Percentiles rank a stretch among this genome's conserved stretches.
Conservation (phyloP, 768 basidiomycete species). For the Steccherinum ochraceum region DNA sequence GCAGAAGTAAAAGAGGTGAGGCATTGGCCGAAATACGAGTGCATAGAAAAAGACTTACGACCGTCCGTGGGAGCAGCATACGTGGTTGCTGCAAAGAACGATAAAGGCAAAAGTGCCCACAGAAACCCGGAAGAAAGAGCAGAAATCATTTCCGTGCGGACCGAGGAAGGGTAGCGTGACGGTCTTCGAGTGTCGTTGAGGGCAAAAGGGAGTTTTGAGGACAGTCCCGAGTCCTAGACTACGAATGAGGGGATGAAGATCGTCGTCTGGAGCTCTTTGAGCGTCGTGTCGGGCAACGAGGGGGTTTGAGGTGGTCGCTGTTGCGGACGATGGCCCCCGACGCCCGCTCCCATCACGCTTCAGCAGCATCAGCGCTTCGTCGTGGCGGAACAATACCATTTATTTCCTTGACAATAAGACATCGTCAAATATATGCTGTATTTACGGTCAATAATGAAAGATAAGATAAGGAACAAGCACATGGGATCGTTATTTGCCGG, state of each 20-base stretch:
- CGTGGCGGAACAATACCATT: not conserved
- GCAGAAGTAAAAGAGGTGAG: not conserved
- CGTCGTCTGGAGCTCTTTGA: too few relatives aligned
- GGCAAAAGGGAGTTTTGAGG: too few relatives aligned
- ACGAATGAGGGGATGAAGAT: too few relatives aligned
- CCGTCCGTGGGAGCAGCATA: conserved; percentile 22
- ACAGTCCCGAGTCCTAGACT: not conserved
- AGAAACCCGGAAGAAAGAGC: conserved; percentile 6
- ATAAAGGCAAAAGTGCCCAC: conserved; percentile 9
- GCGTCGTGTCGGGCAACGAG: not conserved
- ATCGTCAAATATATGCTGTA: too few relatives aligned
- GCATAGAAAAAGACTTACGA: conserved; percentile 15
- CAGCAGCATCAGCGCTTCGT: not conserved
- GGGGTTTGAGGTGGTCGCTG: not conserved
- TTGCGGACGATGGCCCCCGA: not conserved
- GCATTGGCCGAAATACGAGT: not conserved
- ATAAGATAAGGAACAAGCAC: not conserved
- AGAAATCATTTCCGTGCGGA: not conserved
- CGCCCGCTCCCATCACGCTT: not conserved
- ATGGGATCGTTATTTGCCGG: too few relatives aligned
- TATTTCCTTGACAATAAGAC: too few relatives aligned
- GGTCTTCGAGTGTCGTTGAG: too few relatives aligned
- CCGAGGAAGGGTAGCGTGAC: not conserved
- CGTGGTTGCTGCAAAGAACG: conserved; percentile 4
- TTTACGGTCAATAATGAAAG: too few relatives aligned